phyloP scores from a whole-genome alignment of 2,329 filamentous ascomycete species.

The Xylaria sp. region DNA sequence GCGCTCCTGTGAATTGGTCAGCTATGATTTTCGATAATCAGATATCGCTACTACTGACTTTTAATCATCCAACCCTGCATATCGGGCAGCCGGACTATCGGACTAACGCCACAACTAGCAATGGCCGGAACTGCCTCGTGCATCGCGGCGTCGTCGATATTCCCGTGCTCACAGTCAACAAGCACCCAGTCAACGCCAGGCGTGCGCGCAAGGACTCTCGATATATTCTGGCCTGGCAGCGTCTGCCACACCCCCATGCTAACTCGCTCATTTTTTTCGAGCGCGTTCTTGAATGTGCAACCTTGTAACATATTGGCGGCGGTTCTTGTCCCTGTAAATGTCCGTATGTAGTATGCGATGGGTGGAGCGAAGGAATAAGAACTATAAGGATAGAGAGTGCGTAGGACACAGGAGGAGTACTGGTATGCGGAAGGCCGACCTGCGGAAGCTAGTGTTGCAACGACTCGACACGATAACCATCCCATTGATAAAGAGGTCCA shows the following conservation, averaged over 20 bases:
- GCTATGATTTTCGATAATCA: background rate
- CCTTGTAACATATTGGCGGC: conserved; percentile 40
- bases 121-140: conserved; percentile 68
- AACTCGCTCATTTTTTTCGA: conserved; percentile 58
- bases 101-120: conserved; percentile 64
- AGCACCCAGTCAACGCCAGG: conserved; percentile 74
- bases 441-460: conserved; percentile 24
- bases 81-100: conserved; percentile 68
- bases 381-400: background rate
- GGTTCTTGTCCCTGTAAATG: conserved; percentile 3
- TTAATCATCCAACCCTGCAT: conserved; percentile 68
- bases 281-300: conserved; percentile 59
- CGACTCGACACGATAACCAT: conserved; percentile 6
- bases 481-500: conserved; percentile 10
- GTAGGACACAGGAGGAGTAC: conserved; percentile 7
- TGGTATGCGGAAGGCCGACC: conserved; percentile 18
- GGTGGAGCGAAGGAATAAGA: too few species aligned
- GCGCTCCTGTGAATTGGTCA: conserved; percentile 57
- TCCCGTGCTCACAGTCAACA: conserved; percentile 69
- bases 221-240: conserved; percentile 69
- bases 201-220: conserved; percentile 67
- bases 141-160: conserved; percentile 67
- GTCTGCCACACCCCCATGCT: conserved; percentile 72
- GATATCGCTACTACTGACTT: conserved; percentile 53
- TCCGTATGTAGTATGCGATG: conserved; percentile 2